These are phyloP conservation scores for Tolypocladium endophyticum DNA, from an alignment of 2,329 filamentous ascomycete genomes.

Conservation along the genomic window DNA sequence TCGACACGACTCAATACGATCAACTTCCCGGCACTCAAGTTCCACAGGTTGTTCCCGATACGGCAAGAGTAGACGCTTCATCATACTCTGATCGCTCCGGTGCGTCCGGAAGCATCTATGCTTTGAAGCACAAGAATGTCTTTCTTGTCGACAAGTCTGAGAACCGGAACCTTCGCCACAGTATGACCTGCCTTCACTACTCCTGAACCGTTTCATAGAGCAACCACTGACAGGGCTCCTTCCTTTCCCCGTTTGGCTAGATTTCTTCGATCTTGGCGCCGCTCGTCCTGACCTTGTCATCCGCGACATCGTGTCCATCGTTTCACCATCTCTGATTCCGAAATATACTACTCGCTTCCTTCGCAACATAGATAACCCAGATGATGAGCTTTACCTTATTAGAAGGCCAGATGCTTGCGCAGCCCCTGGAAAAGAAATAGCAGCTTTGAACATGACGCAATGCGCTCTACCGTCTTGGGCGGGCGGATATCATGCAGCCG, in stretches of 20 bases:
- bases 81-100: not conserved
- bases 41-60: not conserved
- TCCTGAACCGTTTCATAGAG: not conserved
- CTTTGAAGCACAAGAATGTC: conserved; percentile 3
- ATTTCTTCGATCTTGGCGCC: conserved; percentile 3
- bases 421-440: not conserved
- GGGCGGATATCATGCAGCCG: not conserved
- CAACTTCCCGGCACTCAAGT: conserved; percentile 2
- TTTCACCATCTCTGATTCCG: not conserved
- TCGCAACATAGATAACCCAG: not conserved
- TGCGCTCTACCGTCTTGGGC: not conserved
- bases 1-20: conserved; percentile 5
- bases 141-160: conserved; percentile 3
- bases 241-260: not conserved
- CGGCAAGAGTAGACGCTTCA: not conserved
- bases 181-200: not conserved
- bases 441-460: not conserved
- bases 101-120: not conserved
- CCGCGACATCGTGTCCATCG: not conserved
- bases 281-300: conserved; percentile 2
- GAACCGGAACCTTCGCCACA: conserved; percentile 4
- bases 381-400: not conserved
- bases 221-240: not conserved
- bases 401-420: not conserved
- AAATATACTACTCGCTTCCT: not conserved